phyloP scores from a whole-genome alignment of 169 alveolate genomes.

The Cryptosporidium xiaoi region DNA sequence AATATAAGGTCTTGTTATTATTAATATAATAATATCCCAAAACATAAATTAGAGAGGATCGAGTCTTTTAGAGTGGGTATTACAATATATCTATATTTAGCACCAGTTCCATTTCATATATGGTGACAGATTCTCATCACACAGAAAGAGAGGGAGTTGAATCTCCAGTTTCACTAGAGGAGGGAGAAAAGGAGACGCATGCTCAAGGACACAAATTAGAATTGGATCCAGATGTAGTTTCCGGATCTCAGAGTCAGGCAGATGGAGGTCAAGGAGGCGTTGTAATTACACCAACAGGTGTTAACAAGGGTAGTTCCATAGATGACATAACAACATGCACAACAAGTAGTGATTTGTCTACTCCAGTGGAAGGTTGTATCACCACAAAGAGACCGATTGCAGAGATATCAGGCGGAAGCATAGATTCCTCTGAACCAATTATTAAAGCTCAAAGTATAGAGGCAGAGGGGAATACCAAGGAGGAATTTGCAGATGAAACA shows the following conservation, averaged over 20 bases:
- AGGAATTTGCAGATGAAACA: not conserved
- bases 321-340: slow-evolving; percentile 72
- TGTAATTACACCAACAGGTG: slow-evolving; percentile 73
- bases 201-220: not conserved
- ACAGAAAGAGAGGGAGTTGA: no score
- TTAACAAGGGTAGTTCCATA: slow-evolving; percentile 39
- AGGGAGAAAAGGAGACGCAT: not conserved
- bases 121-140: no score
- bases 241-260: not conserved
- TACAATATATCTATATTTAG: no score
- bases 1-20: no score
- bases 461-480: not conserved
- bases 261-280: slow-evolving; percentile 36
- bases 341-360: slow-evolving; percentile 33
- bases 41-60: no score
- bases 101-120: no score
- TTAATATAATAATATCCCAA: no score
- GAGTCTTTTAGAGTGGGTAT: no score
- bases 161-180: no score
- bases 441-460: slow-evolving; percentile 8
- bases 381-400: slow-evolving; percentile 50
- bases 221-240: slow-evolving; percentile 53
- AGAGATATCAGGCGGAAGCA: slow-evolving; percentile 15
- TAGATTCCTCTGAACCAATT: slow-evolving; percentile 8
- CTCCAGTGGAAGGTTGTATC: slow-evolving; percentile 30